Base-by-base conservation (phyloP, 1,284 basidiomycete genomes). In the Ustanciosporium gigantosporum region DNA sequence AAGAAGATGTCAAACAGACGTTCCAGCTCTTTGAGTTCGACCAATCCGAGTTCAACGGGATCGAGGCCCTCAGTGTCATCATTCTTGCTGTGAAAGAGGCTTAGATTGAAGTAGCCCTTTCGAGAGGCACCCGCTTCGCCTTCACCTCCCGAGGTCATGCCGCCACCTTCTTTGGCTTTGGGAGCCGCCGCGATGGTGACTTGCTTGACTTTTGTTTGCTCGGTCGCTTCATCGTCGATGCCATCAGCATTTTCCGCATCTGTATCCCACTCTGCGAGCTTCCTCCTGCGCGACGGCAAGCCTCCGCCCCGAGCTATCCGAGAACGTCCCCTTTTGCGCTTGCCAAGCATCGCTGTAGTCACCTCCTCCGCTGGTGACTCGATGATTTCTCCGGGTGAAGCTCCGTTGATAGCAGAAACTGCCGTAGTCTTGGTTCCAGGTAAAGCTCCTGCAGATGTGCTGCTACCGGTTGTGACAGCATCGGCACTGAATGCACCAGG, bases 1-100 rank as follows among this genome's bases (percentile, higher is more conserved):
- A 70, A 68, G 46, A 72, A 72, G 32, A 65, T 57, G 51, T 72
- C 70, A 34, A 72, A 72, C 7, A 72, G 58, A 23, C 61, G 36
- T 31, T 67, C 64, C 23, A 72, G 42, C 40, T 72, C 70, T 22
- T 55, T 56, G 39, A 66, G 41, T 38, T 68, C 58, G 34, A 68
- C 50, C 22, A 68, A 32, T 14, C 60, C 59, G 20, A 58, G 48
- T 31, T 58, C 60, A 29, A 72, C 55, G 3, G 68, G 68, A 38
- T 72, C 70, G 15, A 61, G 36, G 22, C 51, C 55, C 20, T 59
- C 53, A 17, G 53, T 60, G 37, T 64, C 56, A 47, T 72, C 70
- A 36, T 69, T 66, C 47, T 72, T 72, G 38, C 59, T 61, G 34
- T 67, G 59, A 31, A 66, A 72, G 37, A 69, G 46, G 27, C 66